Base-by-base conservation (phyloP, 129 eudicot species). In the Tagetes erecta region DNA sequence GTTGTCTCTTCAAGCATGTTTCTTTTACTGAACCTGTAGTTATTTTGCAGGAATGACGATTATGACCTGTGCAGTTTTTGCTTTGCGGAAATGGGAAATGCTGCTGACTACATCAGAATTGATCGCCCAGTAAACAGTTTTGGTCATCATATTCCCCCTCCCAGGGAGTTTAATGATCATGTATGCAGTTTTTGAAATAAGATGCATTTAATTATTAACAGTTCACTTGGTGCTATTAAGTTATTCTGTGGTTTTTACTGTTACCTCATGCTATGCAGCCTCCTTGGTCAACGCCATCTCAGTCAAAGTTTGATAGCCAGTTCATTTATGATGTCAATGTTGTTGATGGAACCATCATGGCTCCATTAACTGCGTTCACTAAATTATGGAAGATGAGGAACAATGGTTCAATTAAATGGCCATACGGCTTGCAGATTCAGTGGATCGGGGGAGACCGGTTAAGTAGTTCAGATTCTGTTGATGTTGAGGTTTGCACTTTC, bases 311-410 rank as follows among this genome's bases (percentile, higher is more conserved):
- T 3, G 96, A 88, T 60, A 85, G 97, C 60, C 85, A 82, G 34
- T 95, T 95, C 83, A 83, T 91, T 67, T 81, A 73, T 36, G 97
- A 95, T 83, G 91, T 95, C 11, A 95, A 86, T 77, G 68, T 95
- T 36, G 64, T 81, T 10, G 99, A 95, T 86, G 99, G 94, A 9
- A 88, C 97, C 51, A 49, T 84, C 37, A 82, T 95, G 91, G 90
- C 92, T 60, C 99, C 99, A 5, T 77, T 37, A 8, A 88, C 90
- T 13, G 78, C 80, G 31, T 95, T 95, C 55, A 91, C 94, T 5
- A 95, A 95, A 80, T 91, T 95, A 59, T 95, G 99, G 99, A 78
- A 87, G 76, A 81, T 95, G 96, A 87, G 85, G 88, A 95, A 95
- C 75, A 91, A 74, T 63, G 99, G 99, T 30, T 78, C 80, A 2